phyloP scores from a whole-genome alignment of 116 monocot genomes.

The Posidonia oceanica region DNA sequence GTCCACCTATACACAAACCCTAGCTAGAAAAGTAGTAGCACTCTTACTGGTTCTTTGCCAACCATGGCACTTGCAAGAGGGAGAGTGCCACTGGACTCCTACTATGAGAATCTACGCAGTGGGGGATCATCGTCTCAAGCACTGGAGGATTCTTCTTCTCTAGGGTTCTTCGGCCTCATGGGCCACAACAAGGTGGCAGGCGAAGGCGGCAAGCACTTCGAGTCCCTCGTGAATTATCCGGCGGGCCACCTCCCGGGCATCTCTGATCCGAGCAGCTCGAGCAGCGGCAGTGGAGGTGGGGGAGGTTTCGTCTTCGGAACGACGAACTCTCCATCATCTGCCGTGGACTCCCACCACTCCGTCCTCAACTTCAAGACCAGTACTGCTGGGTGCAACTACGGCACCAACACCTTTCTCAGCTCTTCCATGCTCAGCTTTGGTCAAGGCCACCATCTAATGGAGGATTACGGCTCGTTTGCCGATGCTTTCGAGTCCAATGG shows the following conservation, averaged over 20 bases:
- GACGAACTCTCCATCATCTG: neutral
- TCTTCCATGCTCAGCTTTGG: constrained; percentile 20
- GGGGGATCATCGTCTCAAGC: neutral
- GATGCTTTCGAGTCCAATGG: neutral
- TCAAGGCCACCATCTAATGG: neutral
- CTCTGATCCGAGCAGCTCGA: constrained; percentile 16
- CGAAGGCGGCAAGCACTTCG: neutral
- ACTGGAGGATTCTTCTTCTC: constrained; percentile 1
- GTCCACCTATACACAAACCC: neutral
- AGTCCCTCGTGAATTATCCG: neutral
- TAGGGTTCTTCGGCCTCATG: neutral
- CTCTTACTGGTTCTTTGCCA: neutral
- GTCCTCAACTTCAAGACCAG: constrained; percentile 11
- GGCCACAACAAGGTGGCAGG: neutral
- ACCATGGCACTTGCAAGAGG: constrained; percentile 11
- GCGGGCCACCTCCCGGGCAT: neutral
- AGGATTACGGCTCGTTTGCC: constrained; percentile 2
- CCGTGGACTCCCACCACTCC: neutral
- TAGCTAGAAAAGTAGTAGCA: neutral
- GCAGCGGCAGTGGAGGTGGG: constrained; percentile 5
- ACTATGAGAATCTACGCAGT: constrained; percentile 3
- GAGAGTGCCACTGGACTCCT: neutral
- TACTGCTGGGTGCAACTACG: constrained; percentile 5
- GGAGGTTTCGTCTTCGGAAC: neutral
- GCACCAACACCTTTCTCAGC: neutral